Evolutionary conservation across 2,329 filamentous ascomycete genomes (phyloP), one percentile per base, ranked within the genome.

Genomic region (Sphaerostilbella broomeana): DNA sequence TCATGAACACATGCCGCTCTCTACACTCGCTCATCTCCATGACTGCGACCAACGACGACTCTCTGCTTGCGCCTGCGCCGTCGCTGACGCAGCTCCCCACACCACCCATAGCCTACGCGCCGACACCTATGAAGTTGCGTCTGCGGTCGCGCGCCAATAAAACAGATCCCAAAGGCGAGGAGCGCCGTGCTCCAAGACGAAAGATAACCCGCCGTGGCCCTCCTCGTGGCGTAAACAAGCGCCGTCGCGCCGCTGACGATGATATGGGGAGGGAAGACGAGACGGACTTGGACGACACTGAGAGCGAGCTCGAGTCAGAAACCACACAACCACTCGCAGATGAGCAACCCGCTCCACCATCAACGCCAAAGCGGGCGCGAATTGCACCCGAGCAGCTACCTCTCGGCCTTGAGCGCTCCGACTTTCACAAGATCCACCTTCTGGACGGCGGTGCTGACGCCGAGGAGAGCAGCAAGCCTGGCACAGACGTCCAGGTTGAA

Each of bases 331-430:
- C 40, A 51, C 34, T 27, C 41, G 15, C 28, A 15, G 37, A 36
- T 20, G 45, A 35, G 18, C 42, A 48, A 30, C 53, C 56, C 4
- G 44, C 50, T 12, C 55, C 58, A 27, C 72, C 69, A 3, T 64
- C 68, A 30, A 81, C 77, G 7, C 77, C 77, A 1, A 79, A 79
- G 58, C 70, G 77, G 38, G 65, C 71, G 43, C 73, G 75, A 47
- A 70, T 80, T 40, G 76, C 76, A 20, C 77, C 77, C 2, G 74
- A 75, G 49, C 63, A 68, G n/a, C 57, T 81, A 0, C 77, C 77
- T 5, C 65, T 79, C 1, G 77, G 77, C 4, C 67, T 81, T 9
- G 74, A 70, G 46, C 69, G 75, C 19, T 59, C 66, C 24, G 76
- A 81, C 55, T 81, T 73, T 51, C 75, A 81, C 58, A 58, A 59